Conservation (phyloP, 345 rosid genomes). For the Noccaea bulbosa region DNA sequence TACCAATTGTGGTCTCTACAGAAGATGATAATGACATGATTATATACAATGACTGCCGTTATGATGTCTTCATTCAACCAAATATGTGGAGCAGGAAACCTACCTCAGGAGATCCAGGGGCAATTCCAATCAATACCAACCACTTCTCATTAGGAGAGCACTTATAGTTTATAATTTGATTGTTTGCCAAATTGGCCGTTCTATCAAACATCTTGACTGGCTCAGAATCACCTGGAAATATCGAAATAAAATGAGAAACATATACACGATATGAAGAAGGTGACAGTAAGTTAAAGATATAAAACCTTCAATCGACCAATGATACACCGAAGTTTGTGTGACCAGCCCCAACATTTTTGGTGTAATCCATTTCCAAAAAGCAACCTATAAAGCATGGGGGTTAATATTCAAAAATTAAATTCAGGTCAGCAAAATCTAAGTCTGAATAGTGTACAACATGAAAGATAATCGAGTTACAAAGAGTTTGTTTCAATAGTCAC, state of each 20-base stretch:
- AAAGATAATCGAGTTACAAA: slow-evolving; percentile 18
- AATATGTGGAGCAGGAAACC: slow-evolving; percentile 15
- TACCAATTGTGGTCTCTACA: slow-evolving; percentile 88
- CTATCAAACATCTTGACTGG: slow-evolving; percentile 98
- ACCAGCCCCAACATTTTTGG: slow-evolving; percentile 95
- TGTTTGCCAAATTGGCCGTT: slow-evolving; percentile 90
- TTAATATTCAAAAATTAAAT: slow-evolving; percentile 22
- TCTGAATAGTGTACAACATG: background rate
- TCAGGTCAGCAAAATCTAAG: slow-evolving; percentile 15
- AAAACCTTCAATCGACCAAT: slow-evolving; percentile 98
- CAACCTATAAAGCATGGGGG: slow-evolving; percentile 59
- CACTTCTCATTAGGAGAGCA: slow-evolving; percentile 97
- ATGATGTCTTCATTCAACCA: slow-evolving; percentile 20
- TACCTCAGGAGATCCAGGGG: slow-evolving; percentile 99
- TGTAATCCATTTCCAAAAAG: slow-evolving; percentile 98
- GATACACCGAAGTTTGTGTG: slow-evolving; percentile 89
- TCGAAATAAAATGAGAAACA: slow-evolving; percentile 36
- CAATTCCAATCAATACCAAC: slow-evolving; percentile 97
- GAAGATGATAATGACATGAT: slow-evolving; percentile 32
- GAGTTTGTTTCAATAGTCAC: slow-evolving; percentile 45
- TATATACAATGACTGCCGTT: background rate
- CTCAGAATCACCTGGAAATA: slow-evolving; percentile 82
- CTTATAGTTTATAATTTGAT: slow-evolving; percentile 95
- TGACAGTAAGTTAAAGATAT: slow-evolving; percentile 26
- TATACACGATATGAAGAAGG: slow-evolving; percentile 20